A percentile compares a stretch with the other conserved stretches of the same genome.
These are phyloP conservation scores for Phytophthora constricta DNA, from an alignment of 352 stramenopile species.

Conservation along the genomic window DNA sequence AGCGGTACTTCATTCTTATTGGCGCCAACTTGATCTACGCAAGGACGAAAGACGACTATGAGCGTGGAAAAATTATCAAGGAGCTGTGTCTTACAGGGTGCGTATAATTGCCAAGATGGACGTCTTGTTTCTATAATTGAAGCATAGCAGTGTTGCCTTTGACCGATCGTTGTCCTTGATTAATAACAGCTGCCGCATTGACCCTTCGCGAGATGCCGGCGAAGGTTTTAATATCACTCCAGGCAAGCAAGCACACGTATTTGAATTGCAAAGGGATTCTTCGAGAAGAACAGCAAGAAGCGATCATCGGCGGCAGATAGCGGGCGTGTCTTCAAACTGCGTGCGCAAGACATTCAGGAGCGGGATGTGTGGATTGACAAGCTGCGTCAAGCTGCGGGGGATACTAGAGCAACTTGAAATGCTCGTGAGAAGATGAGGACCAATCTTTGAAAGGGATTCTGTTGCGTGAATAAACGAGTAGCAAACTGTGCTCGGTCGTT, in stretches of 20 bases:
- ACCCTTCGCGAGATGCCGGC: conserved; percentile 74
- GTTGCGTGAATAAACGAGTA: not conserved
- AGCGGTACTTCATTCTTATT: conserved; percentile 87
- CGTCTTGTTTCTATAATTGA: not conserved
- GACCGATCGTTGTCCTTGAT: not conserved
- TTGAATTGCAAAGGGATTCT: conserved; percentile 78
- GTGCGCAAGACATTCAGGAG: conserved; percentile 84
- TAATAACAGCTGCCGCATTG: conserved; percentile 61
- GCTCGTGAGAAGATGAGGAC: conserved; percentile 4
- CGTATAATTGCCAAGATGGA: conserved; percentile 2
- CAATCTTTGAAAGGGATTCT: conserved; percentile 9
- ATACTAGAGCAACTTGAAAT: not conserved
- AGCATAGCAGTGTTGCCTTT: not conserved
- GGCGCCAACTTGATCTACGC: conserved; percentile 79
- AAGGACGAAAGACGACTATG: conserved; percentile 88
- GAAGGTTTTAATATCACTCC: conserved; percentile 88
- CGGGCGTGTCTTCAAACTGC: conserved; percentile 83
- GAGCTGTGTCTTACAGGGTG: conserved; percentile 82
- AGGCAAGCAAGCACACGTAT: conserved; percentile 69
- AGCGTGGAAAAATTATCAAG: conserved; percentile 88
- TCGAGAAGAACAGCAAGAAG: conserved; percentile 85
- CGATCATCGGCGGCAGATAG: conserved; percentile 72
- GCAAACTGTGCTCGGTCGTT: not conserved
- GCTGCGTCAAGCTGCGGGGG: conserved; percentile 61
- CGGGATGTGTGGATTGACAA: conserved; percentile 85